A percentile compares a stretch with the other conserved stretches of the same genome.
Evolutionary conservation across 805 yeast genomes (phyloP).

Genomic region (Candida pseudoglaebosa): DNA sequence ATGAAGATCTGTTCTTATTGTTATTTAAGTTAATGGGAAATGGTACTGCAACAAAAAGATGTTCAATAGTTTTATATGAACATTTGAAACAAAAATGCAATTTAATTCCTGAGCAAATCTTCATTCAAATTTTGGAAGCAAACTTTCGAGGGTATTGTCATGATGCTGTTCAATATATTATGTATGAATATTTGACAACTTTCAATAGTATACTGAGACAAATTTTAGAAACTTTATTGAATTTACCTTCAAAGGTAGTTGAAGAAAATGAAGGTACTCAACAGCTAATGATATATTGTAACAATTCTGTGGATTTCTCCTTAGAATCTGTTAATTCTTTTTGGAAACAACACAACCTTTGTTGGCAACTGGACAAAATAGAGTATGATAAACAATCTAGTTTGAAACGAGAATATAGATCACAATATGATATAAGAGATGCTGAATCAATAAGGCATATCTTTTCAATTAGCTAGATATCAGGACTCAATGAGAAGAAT

Average conservation of each 20-base stretch:
- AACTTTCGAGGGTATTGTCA: conserved; percentile 21
- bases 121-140: conserved; percentile 21
- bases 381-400: conserved; percentile 3
- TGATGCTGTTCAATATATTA: conserved; percentile 18
- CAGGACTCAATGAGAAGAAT: not conserved
- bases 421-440: conserved; percentile 22
- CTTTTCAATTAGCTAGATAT: conserved; percentile 4
- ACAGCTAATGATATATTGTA: conserved; percentile 4
- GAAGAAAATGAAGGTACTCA: conserved; percentile 11
- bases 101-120: conserved; percentile 12
- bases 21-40: conserved; percentile 23
- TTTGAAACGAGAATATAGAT: conserved; percentile 17
- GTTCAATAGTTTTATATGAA: conserved; percentile 21
- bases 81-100: conserved; percentile 13
- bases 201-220: conserved; percentile 10
- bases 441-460: conserved; percentile 17
- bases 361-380: conserved; percentile 3
- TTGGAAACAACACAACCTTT: conserved; percentile 12
- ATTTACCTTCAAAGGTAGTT: conserved; percentile 13
- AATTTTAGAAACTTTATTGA: conserved; percentile 10
- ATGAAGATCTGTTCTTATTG: conserved; percentile 27
- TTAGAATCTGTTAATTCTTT: conserved; percentile 10
- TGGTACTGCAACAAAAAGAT: conserved; percentile 24
- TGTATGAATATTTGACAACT: conserved; percentile 19
- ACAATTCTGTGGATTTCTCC: not conserved